Conservation (phyloP, 106 monocot species). For the Platanthera guangdongensis region DNA sequence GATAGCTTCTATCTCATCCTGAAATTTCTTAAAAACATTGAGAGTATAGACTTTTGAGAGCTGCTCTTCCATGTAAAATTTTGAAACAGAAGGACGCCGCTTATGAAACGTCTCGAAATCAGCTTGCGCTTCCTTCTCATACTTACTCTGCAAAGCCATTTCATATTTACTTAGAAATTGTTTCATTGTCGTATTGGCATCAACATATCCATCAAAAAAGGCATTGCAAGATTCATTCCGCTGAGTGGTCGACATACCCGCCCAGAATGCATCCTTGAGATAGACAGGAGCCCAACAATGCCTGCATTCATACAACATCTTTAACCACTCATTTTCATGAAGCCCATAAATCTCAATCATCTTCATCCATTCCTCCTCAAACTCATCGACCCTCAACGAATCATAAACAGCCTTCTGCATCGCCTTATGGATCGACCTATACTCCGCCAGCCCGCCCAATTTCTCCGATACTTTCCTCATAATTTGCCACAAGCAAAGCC, state of each 20-base stretch:
- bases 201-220: slow-evolving; percentile 54
- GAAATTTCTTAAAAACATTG: slow-evolving; percentile 52
- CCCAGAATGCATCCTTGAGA: slow-evolving; percentile 58
- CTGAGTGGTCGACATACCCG: slow-evolving; percentile 41
- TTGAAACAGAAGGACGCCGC: slow-evolving; percentile 36
- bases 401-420: slow-evolving; percentile 55
- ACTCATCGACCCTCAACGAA: slow-evolving; percentile 38
- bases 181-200: slow-evolving; percentile 34
- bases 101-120: slow-evolving; percentile 60
- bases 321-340: slow-evolving; percentile 46
- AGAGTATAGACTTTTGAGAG: slow-evolving; percentile 49
- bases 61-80: slow-evolving; percentile 63
- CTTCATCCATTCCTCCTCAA: slow-evolving; percentile 42
- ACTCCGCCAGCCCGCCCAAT: slow-evolving; percentile 33
- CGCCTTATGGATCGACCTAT: slow-evolving; percentile 25
- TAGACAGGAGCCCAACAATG: slow-evolving; percentile 42
- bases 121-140: slow-evolving; percentile 58
- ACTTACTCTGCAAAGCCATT: slow-evolving; percentile 44
- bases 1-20: slow-evolving; percentile 60
- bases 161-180: slow-evolving; percentile 53
- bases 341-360: slow-evolving; percentile 43
- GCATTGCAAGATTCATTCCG: slow-evolving; percentile 23
- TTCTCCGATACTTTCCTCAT: slow-evolving; percentile 41
- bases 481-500: slow-evolving; percentile 40
- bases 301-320: slow-evolving; percentile 31